These are phyloP conservation scores for Heliosperma pusillum DNA, from an alignment of 148 eudicot species.

Conservation along the genomic window DNA sequence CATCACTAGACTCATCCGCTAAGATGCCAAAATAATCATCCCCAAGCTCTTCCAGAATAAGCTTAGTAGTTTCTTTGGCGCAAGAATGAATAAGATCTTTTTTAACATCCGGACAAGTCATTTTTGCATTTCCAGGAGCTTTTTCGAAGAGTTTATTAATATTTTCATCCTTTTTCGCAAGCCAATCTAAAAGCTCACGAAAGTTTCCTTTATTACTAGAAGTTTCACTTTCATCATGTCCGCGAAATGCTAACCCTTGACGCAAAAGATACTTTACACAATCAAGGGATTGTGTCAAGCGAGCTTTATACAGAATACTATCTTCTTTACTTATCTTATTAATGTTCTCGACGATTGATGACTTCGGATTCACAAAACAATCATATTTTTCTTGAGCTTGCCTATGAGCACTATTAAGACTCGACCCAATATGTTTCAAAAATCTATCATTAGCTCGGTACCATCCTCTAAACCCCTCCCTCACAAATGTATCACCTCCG, in stretches of 20 bases:
- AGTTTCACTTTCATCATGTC: slow-evolving; percentile 8
- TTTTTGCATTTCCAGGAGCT: background rate
- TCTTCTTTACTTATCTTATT: no score
- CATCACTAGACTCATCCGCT: slow-evolving; percentile 15
- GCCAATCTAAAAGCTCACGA: slow-evolving; percentile 10
- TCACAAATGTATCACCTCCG: background rate
- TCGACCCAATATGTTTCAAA: background rate
- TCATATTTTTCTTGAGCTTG: background rate
- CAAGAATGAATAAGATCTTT: slow-evolving; percentile 5
- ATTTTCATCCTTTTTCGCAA: background rate
- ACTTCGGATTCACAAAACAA: background rate
- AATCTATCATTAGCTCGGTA: background rate
- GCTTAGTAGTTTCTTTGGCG: slow-evolving; percentile 10
- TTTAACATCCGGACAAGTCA: background rate
- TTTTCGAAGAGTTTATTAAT: background rate
- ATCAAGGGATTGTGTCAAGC: no score
- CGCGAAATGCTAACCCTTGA: slow-evolving; percentile 3
- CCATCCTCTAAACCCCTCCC: no score
- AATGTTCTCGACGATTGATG: no score
- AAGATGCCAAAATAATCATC: slow-evolving; percentile 12
- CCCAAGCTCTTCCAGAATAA: slow-evolving; percentile 11
- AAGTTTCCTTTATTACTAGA: slow-evolving; percentile 11
- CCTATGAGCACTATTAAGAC: background rate
- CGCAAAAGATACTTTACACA: background rate
- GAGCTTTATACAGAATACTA: no score